Percentiles rank a stretch among this genome's conserved stretches.
These are phyloP conservation scores for Geotrichum reessii DNA, from an alignment of 1,139 yeast species.

Conservation along the genomic window DNA sequence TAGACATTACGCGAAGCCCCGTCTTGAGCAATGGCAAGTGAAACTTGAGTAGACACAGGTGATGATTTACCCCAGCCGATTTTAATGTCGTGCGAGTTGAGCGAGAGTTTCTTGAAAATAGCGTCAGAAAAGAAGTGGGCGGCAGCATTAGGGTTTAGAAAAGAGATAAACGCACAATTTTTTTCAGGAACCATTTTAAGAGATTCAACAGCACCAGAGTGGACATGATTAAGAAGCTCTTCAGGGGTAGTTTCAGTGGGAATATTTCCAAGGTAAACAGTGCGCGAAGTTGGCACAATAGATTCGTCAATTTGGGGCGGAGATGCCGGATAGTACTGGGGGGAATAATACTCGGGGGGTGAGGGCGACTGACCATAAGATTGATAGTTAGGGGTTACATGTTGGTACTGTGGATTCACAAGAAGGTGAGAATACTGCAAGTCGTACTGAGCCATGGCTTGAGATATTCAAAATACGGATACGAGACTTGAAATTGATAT, in stretches of 20 bases:
- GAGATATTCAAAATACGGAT: neutral
- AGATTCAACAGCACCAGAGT: constrained; percentile 85
- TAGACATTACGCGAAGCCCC: constrained; percentile 91
- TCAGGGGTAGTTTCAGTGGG: constrained; percentile 77
- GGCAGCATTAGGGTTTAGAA: constrained; percentile 44
- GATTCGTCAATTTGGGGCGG: constrained; percentile 19
- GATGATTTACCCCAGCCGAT: constrained; percentile 68
- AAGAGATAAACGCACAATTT: constrained; percentile 41
- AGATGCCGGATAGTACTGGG: constrained; percentile 23
- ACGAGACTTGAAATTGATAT: neutral
- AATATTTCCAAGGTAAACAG: constrained; percentile 85
- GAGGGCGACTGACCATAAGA: constrained; percentile 32
- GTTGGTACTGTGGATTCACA: constrained; percentile 65
- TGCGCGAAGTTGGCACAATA: constrained; percentile 42
- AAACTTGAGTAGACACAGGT: constrained; percentile 63
- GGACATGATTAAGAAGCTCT: constrained; percentile 80
- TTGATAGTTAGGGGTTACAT: constrained; percentile 36
- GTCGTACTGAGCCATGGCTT: constrained; percentile 33
- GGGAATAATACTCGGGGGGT: constrained; percentile 22
- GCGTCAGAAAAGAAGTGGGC: constrained; percentile 50
- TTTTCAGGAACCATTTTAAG: constrained; percentile 50
- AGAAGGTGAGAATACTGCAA: constrained; percentile 50
- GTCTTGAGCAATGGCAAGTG: constrained; percentile 70
- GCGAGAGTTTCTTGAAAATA: constrained; percentile 39
- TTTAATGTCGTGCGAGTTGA: constrained; percentile 44